Evolutionary conservation across 805 yeast genomes (phyloP).

Genomic region (Kregervanrija fluxuum): DNA sequence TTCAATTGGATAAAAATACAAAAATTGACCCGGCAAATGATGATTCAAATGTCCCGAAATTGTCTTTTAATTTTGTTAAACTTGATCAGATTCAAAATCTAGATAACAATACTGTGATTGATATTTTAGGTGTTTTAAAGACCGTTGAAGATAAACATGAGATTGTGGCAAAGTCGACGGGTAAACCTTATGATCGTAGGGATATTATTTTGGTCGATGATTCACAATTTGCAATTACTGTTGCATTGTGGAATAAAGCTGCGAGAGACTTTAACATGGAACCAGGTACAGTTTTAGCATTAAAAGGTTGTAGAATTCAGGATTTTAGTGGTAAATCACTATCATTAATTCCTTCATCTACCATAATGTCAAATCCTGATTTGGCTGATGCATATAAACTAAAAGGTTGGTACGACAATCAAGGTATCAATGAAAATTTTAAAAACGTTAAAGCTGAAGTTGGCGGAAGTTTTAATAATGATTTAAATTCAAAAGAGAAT

Average conservation of each 20-base stretch:
- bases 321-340: constrained; percentile 85
- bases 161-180: constrained; percentile 79
- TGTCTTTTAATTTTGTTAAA: constrained; percentile 68
- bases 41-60: constrained; percentile 64
- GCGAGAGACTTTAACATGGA: constrained; percentile 73
- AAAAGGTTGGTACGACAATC: constrained; percentile 92
- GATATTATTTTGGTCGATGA: constrained; percentile 84
- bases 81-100: constrained; percentile 57
- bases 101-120: constrained; percentile 68
- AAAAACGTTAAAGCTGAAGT: constrained; percentile 44
- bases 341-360: constrained; percentile 73
- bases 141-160: constrained; percentile 69
- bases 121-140: constrained; percentile 81
- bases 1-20: constrained; percentile 74
- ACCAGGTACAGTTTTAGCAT: constrained; percentile 79
- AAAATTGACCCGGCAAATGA: constrained; percentile 57
- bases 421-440: constrained; percentile 59
- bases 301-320: constrained; percentile 82
- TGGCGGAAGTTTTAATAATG: constrained; percentile 24
- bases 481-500: constrained; percentile 30
- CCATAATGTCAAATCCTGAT: constrained; percentile 77
- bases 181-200: constrained; percentile 88
- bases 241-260: constrained; percentile 86
- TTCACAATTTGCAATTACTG: constrained; percentile 61
- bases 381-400: constrained; percentile 78